These are phyloP conservation scores for Thuidium tamariscinum DNA, from an alignment of 225 moss, liverwort and hornwort species.

Conservation along the genomic window DNA sequence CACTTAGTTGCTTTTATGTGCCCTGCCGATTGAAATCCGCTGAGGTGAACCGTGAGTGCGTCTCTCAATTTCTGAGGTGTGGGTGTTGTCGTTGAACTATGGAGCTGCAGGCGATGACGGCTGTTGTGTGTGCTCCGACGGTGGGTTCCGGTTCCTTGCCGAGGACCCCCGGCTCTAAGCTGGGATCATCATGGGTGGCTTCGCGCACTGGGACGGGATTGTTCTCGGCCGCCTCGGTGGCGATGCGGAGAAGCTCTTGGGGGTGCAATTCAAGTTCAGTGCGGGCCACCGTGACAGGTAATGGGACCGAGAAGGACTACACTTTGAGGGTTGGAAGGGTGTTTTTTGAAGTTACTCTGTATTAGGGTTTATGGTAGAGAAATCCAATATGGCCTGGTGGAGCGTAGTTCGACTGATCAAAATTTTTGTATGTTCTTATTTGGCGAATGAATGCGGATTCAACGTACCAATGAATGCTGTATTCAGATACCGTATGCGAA, in stretches of 20 bases:
- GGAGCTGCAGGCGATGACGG: slow-evolving; percentile 12
- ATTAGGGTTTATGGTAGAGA: background rate
- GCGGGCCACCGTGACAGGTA: slow-evolving; percentile 17
- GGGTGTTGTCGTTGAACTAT: background rate
- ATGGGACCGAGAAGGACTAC: background rate
- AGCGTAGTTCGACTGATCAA: background rate
- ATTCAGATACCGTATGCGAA: background rate
- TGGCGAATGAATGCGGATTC: background rate
- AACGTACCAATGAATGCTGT: background rate
- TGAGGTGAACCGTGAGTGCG: background rate
- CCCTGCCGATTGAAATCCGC: background rate
- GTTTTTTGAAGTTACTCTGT: background rate
- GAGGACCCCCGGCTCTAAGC: background rate
- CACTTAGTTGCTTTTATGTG: background rate
- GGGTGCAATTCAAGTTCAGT: background rate
- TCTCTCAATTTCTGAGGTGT: background rate
- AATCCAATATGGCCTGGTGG: background rate
- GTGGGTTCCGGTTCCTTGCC: background rate
- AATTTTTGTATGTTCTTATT: too few relatives aligned
- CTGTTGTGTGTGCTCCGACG: background rate
- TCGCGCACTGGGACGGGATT: background rate
- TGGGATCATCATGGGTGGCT: background rate
- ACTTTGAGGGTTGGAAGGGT: background rate
- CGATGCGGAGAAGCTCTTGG: background rate
- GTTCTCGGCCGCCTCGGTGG: background rate